Percentiles rank a stretch among this genome's conserved stretches.
phyloP scores from a whole-genome alignment of 371 early-diverging fungal species.

The Chytridium lagenaria region DNA sequence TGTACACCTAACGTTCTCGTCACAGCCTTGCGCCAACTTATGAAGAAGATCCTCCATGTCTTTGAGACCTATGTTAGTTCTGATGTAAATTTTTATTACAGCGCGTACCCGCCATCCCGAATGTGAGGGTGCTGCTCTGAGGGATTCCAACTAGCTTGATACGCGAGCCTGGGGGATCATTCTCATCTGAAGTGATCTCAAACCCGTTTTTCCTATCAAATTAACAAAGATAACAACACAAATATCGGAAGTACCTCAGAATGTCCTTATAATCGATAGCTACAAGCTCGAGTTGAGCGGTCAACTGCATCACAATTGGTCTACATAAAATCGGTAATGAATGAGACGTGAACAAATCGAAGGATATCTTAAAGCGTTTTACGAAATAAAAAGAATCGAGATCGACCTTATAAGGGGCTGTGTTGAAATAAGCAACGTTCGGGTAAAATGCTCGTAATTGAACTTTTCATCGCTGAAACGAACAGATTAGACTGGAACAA shows the following conservation, averaged over 20 bases:
- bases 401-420: slow-evolving; percentile 69
- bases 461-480: slow-evolving; percentile 92
- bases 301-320: slow-evolving; percentile 71
- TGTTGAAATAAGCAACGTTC: slow-evolving; percentile 42
- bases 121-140: slow-evolving; percentile 32
- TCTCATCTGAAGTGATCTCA: slow-evolving; percentile 65
- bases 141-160: slow-evolving; percentile 64
- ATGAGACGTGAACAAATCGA: too few species aligned
- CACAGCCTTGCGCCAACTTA: slow-evolving; percentile 36
- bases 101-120: slow-evolving; percentile 34
- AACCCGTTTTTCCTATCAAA: slow-evolving; percentile 75
- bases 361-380: not conserved
- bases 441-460: slow-evolving; percentile 82
- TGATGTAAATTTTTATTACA: slow-evolving; percentile 1
- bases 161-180: slow-evolving; percentile 66
- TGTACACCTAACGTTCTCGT: slow-evolving; percentile 39
- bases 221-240: not conserved
- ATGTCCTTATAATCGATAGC: slow-evolving; percentile 77
- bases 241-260: slow-evolving; percentile 51
- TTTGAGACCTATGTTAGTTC: slow-evolving; percentile 30
- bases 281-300: slow-evolving; percentile 78
- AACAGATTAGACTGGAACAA: not conserved
- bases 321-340: too few species aligned
- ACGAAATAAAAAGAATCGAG: too few species aligned
- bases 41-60: slow-evolving; percentile 77